A percentile compares a stretch with the other conserved stretches of the same genome.
Evolutionary conservation across 805 yeast species (phyloP).

Genomic region (Pichia eremophila): DNA sequence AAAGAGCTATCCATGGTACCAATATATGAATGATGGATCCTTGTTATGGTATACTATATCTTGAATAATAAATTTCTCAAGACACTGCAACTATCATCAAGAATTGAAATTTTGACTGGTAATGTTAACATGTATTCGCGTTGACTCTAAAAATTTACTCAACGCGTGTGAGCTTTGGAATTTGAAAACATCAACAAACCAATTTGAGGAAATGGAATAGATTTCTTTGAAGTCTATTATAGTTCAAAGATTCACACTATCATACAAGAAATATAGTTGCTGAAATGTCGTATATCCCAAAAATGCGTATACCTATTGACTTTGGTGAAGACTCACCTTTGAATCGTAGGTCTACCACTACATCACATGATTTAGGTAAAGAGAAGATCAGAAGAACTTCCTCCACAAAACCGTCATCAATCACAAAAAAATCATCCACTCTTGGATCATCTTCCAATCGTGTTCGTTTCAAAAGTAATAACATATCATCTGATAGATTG

Average conservation of each 20-base stretch:
- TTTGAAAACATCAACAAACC: not conserved
- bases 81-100: too few species aligned
- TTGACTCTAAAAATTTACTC: too few species aligned
- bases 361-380: not conserved
- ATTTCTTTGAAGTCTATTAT: too few species aligned
- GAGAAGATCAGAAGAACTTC: not conserved
- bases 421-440: not conserved
- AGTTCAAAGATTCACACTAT: too few species aligned
- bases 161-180: too few species aligned
- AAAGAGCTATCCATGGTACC: slow-evolving; percentile 1
- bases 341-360: not conserved
- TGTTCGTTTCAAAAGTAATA: not conserved
- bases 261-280: not conserved
- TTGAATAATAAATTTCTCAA: too few species aligned
- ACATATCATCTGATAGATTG: not conserved
- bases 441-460: not conserved
- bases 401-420: not conserved
- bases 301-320: not conserved
- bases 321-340: too few species aligned
- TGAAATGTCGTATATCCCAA: not conserved
- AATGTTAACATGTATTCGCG: too few species aligned
- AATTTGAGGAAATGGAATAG: not conserved
- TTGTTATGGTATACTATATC: too few species aligned
- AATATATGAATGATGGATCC: not conserved
- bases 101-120: too few species aligned